phyloP scores from a whole-genome alignment of 345 rosid genomes.

The Noccaea caerulescens region DNA sequence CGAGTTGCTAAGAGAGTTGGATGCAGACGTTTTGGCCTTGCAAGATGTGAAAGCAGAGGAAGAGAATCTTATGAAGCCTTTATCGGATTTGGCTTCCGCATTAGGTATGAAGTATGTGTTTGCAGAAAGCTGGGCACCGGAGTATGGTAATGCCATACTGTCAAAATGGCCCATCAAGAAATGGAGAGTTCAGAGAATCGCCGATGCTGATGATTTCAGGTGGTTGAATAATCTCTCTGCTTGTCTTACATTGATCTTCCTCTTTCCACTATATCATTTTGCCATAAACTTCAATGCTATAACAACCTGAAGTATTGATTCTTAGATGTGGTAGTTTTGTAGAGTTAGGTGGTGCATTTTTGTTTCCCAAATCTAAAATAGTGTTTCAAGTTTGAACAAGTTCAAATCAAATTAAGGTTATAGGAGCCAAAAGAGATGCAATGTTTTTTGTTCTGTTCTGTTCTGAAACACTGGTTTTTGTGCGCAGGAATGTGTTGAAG shows the following conservation, averaged over 20 bases:
- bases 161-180: constrained; percentile 85
- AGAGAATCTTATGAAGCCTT: constrained; percentile 82
- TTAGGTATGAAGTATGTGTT: constrained; percentile 84
- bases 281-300: neutral
- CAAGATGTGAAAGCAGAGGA: constrained; percentile 95
- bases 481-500: constrained; percentile 80
- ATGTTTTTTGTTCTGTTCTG: neutral
- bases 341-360: constrained; percentile 2
- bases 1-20: constrained; percentile 79
- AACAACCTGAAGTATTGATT: neutral
- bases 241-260: constrained; percentile 4
- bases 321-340: neutral
- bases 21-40: constrained; percentile 77
- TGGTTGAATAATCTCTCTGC: constrained; percentile 15
- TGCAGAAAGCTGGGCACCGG: constrained; percentile 96
- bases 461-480: neutral
- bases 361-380: neutral
- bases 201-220: constrained; percentile 88
- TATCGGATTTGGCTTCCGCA: constrained; percentile 80
- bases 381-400: neutral
- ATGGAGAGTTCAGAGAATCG: constrained; percentile 82
- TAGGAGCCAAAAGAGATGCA: neutral
- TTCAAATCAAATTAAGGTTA: neutral
- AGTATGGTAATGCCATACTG: constrained; percentile 83
- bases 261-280: neutral